A percentile compares a stretch with the other conserved stretches of the same genome.
Conservation (phyloP, 169 alveolate species). For the Amoebophrya sp. region DNA sequence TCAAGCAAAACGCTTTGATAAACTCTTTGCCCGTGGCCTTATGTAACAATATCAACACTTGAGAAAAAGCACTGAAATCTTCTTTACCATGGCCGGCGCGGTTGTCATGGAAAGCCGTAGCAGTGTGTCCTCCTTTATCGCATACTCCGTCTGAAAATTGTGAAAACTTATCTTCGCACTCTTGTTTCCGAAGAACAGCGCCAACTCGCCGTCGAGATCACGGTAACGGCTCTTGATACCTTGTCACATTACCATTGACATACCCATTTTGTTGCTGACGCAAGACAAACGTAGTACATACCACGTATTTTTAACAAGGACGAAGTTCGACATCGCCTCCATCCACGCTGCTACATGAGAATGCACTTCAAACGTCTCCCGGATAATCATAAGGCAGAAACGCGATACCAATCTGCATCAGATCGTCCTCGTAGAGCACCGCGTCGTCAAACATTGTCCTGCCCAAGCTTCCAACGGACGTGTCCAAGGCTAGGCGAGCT, state of each 20-base stretch:
- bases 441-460: no score
- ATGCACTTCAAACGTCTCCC: no score
- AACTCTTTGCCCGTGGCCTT: no score
- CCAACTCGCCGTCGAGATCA: background rate
- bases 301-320: no score
- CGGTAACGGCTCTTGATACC: background rate
- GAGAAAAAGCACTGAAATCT: background rate
- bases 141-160: background rate
- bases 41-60: background rate
- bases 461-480: no score
- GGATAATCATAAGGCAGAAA: no score
- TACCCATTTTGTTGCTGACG: no score
- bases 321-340: no score
- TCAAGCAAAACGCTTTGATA: background rate
- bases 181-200: background rate
- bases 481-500: no score
- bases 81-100: background rate
- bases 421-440: background rate
- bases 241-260: no score
- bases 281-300: no score
- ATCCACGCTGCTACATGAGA: no score
- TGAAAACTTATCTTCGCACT: background rate
- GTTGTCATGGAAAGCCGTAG: background rate
- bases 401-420: background rate
- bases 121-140: background rate